Conservation (phyloP, 768 basidiomycete genomes). For the Lanmaoa rubissima region DNA sequence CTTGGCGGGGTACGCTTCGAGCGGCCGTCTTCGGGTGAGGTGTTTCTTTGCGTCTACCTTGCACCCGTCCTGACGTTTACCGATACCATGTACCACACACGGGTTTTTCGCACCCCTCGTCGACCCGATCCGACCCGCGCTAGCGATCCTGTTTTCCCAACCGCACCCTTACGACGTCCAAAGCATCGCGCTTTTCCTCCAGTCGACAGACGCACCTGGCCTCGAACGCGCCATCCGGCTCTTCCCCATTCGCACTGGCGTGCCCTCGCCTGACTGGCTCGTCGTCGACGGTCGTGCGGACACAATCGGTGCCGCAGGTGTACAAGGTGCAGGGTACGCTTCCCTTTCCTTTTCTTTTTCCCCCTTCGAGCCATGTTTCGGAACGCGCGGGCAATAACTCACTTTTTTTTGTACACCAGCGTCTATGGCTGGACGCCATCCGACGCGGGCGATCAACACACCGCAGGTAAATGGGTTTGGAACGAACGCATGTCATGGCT, state of each 20-base stretch:
- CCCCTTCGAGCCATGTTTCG: not conserved
- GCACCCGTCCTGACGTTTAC: not conserved
- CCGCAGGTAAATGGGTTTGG: conserved; percentile 40
- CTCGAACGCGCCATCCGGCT: conserved; percentile 68
- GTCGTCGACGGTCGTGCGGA: conserved; percentile 56
- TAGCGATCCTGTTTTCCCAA: conserved; percentile 61
- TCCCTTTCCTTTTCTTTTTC: too few species aligned
- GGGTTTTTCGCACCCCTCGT: not conserved
- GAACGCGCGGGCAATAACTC: not conserved
- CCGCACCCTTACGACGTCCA: conserved; percentile 24
- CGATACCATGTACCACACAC: not conserved
- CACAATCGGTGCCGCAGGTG: conserved; percentile 63
- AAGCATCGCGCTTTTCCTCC: conserved; percentile 52
- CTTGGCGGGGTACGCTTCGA: conserved; percentile 16
- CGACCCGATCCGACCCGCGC: not conserved
- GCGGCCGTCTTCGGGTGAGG: conserved; percentile 21
- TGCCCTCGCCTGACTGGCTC: conserved; percentile 76
- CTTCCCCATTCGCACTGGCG: conserved; percentile 85
- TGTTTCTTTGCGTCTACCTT: not conserved
- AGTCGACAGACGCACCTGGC: conserved; percentile 53
- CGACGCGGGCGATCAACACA: conserved; percentile 22
- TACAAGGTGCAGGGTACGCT: conserved; percentile 74
- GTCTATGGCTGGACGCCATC: conserved; percentile 22
- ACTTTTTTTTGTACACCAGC: conserved; percentile 5
- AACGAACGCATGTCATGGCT: conserved; percentile 51